Conservation (phyloP, 441 rosid genomes). For the Kokia cookei region DNA sequence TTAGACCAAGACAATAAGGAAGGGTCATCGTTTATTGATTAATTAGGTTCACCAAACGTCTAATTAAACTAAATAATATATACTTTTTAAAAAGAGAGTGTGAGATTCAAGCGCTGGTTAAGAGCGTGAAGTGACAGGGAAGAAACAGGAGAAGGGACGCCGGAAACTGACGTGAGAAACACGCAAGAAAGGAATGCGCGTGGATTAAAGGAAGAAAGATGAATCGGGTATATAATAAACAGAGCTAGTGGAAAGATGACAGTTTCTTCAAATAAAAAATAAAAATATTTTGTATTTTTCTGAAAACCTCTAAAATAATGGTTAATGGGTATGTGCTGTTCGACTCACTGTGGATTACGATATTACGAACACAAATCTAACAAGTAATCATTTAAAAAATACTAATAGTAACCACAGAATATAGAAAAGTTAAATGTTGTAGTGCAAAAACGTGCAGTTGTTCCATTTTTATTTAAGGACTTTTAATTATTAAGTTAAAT, state of each 20-base stretch:
- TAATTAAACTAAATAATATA: background rate
- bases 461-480: too few species aligned
- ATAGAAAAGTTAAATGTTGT: background rate
- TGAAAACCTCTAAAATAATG: background rate
- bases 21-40: background rate
- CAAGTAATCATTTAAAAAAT: background rate
- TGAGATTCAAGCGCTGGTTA: background rate
- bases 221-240: slow-evolving; percentile 20
- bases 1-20: background rate
- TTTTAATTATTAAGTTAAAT: too few species aligned
- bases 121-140: background rate
- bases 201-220: slow-evolving; percentile 7
- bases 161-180: background rate
- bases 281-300: background rate
- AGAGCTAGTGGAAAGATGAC: slow-evolving; percentile 53
- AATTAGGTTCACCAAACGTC: slow-evolving; percentile 2
- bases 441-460: too few species aligned
- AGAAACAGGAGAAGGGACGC: background rate
- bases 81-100: background rate
- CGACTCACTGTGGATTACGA: slow-evolving; percentile 31
- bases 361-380: slow-evolving; percentile 17
- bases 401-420: background rate
- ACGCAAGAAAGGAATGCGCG: slow-evolving; percentile 8
- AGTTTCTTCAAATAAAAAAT: background rate
- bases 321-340: background rate